Evolutionary conservation across 176 grass and related monocot genomes (phyloP), one percentile per base, ranked within the genome.

Genomic region (Musa troglodytarum): DNA sequence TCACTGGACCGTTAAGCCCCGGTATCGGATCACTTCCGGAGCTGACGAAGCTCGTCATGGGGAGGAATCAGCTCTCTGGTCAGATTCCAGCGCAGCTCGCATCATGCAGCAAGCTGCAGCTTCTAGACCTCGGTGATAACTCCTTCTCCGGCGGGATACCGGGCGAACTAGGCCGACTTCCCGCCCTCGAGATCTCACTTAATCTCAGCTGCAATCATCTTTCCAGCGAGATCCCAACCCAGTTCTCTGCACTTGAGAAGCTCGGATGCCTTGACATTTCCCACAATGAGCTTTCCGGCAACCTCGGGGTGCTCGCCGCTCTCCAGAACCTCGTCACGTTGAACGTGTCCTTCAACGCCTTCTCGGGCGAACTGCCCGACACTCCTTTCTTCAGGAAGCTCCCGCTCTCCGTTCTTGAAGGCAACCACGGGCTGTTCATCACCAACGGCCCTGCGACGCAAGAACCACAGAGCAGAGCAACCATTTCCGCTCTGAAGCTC

Each of bases 151-250:
- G 95, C 17, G 82, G 59, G 57, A 89, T 98, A 68, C 90, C 95
- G 2, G 68, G 63, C 20, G 88, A 98, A 74, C 74, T 98, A 10
- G 91, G 95, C 12, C 84, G 67, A 68, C 88, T 99, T 9, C 95
- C 95, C 0, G 88, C 83, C 11, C 68, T 99, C 11, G 95, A 94
- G 15, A 99, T 99, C 57, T 78, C 90, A 25, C 91, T 98, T 16
- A 99, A 99, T 78, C 84, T 99, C 29, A 99, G 95, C 87, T 86
- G 86, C 62, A 99, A 98, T 80, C 80, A 56, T 11, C 86, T 99
- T 12, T 83, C 95, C 29, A 90, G 95, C 0, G 86, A 87, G 51
- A 87, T 99, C 4, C 95, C 95, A 4, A 23, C 58, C 51, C 68
- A 86, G 23, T 82, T 99, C 26, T 89, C 78, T 24, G 74, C 50